These are phyloP conservation scores for Amanita muscaria DNA, from an alignment of 768 basidiomycete genomes.

Conservation along the genomic window DNA sequence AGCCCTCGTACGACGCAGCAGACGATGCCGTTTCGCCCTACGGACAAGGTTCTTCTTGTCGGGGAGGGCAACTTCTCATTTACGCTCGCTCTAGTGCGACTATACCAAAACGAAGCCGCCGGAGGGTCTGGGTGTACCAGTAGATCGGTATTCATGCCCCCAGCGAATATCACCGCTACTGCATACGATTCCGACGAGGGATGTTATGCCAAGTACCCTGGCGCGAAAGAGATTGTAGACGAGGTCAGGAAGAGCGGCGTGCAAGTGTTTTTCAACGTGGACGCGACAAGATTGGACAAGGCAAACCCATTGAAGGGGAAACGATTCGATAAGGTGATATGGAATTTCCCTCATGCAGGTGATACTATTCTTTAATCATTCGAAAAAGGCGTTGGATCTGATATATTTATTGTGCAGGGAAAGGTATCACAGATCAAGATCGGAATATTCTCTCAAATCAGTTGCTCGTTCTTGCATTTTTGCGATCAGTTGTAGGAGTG, in stretches of 20 bases:
- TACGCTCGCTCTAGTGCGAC: constrained; percentile 55
- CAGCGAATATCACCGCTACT: constrained; percentile 73
- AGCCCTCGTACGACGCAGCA: constrained; percentile 22
- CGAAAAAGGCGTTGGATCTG: not conserved
- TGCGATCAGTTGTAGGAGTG: constrained; percentile 60
- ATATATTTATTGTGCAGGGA: constrained; percentile 36
- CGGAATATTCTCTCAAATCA: constrained; percentile 91
- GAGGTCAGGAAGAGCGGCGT: constrained; percentile 51
- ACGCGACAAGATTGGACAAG: constrained; percentile 73
- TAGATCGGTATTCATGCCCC: constrained; percentile 42
- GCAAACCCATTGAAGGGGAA: constrained; percentile 45
- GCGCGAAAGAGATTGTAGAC: constrained; percentile 50
- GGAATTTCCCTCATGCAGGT: constrained; percentile 98
- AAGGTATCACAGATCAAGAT: constrained; percentile 88
- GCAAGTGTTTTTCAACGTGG: constrained; percentile 70
- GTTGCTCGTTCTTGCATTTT: constrained; percentile 68
- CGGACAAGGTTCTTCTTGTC: constrained; percentile 65
- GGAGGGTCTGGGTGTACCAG: not conserved
- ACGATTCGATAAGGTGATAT: constrained; percentile 73
- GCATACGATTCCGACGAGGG: constrained; percentile 73
- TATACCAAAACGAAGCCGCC: constrained; percentile 29
- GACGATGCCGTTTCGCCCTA: constrained; percentile 56
- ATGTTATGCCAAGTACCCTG: constrained; percentile 79
- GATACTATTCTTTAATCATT: constrained; percentile 15
- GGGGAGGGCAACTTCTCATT: constrained; percentile 98